Conservation (phyloP, 345 rosid species). For the Lepidium africanum region DNA sequence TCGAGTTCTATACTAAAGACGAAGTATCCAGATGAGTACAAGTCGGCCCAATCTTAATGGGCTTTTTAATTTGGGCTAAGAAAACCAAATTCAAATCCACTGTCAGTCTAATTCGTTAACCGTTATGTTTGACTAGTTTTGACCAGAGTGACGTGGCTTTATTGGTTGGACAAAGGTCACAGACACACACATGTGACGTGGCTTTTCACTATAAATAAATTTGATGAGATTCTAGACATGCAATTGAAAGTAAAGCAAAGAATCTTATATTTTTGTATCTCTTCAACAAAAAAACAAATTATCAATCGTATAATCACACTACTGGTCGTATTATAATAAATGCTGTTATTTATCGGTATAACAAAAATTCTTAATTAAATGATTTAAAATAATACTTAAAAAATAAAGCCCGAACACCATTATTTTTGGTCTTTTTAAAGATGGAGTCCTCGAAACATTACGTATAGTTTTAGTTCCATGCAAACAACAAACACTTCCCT, state of each 20-base stretch:
- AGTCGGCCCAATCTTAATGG: background rate
- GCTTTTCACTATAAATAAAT: background rate
- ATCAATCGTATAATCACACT: background rate
- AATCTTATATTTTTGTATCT: background rate
- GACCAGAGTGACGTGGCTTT: background rate
- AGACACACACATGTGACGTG: background rate
- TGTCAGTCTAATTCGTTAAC: too few relatives aligned
- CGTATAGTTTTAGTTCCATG: conserved; percentile 16
- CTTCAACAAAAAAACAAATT: background rate
- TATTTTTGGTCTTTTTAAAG: background rate
- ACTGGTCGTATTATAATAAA: background rate
- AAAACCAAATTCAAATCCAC: too few relatives aligned
- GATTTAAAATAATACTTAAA: background rate
- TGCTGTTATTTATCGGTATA: conserved; percentile 17
- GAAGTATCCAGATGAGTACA: conserved; percentile 4
- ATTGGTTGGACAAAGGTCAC: background rate
- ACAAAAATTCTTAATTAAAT: background rate
- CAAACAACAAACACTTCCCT: conserved; percentile 14
- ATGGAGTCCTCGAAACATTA: conserved; percentile 2
- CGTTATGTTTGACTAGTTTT: conserved; percentile 15
- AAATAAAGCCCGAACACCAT: background rate
- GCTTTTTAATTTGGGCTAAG: too few relatives aligned
- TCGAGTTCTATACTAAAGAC: background rate
- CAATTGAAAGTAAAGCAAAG: conserved; percentile 17
- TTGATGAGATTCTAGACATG: conserved; percentile 12